Conservation (phyloP, 306 rosid genomes). For the Sindora glabra region DNA sequence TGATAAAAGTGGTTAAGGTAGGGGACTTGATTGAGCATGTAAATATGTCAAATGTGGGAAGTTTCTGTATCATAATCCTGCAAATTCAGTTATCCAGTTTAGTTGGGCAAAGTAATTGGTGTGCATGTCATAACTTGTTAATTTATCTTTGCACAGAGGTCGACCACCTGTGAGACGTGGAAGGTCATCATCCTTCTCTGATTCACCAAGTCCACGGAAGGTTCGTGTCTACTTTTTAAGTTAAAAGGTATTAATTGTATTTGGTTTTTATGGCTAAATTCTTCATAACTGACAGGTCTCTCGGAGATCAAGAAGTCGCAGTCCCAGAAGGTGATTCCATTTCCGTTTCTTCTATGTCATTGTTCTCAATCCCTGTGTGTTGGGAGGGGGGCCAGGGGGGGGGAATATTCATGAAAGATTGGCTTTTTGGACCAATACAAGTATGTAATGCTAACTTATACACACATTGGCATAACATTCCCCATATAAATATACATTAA, state of each 20-base stretch:
- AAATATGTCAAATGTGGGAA: neutral
- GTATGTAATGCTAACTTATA: too few species aligned
- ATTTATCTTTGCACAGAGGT: conserved; percentile 46
- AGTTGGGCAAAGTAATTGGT: neutral
- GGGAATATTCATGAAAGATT: too few species aligned
- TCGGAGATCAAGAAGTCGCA: conserved; percentile 63
- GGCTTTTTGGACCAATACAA: too few species aligned
- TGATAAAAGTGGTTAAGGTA: neutral
- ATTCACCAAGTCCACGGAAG: conserved; percentile 92
- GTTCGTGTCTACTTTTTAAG: conserved; percentile 27
- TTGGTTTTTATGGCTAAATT: neutral
- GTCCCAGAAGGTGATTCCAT: conserved; percentile 71
- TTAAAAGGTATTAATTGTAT: conserved; percentile 1
- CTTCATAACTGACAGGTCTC: conserved; percentile 35
- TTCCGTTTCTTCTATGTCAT: neutral
- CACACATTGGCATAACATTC: too few species aligned
- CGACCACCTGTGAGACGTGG: conserved; percentile 76
- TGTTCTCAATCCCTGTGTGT: neutral
- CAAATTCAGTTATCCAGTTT: neutral
- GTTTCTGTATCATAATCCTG: neutral
- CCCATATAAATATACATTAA: too few species aligned
- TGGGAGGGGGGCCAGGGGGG: too few species aligned
- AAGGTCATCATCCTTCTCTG: conserved; percentile 82
- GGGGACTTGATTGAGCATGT: neutral
- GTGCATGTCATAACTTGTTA: neutral